A percentile compares a stretch with the other conserved stretches of the same genome.
Conservation (phyloP, 1,284 basidiomycete species). For the Ganoderma boninense region DNA sequence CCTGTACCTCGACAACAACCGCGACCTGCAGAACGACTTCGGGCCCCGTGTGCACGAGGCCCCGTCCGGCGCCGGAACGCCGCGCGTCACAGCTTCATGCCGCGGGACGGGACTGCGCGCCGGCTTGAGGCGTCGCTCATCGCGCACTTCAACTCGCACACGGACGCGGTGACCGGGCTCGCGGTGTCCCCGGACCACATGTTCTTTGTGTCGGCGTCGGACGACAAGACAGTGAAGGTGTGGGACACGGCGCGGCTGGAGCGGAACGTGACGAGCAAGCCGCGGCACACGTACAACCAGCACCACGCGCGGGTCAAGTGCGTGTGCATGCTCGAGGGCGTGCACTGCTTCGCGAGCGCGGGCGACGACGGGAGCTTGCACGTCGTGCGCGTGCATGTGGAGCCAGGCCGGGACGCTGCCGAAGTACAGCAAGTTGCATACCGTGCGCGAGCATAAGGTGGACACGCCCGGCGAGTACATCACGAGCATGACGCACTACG, state of each 20-base stretch:
- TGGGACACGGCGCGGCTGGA: conserved; percentile 87
- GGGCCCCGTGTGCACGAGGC: conserved; percentile 84
- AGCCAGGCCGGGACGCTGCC: conserved; percentile 69
- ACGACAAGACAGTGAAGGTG: conserved; percentile 85
- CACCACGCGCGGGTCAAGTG: conserved; percentile 84
- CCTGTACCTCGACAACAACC: conserved; percentile 87
- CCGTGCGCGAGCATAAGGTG: conserved; percentile 77
- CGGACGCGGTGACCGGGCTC: conserved; percentile 80
- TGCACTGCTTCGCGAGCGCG: conserved; percentile 90
- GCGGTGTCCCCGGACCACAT: conserved; percentile 93
- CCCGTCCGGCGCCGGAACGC: conserved; percentile 79
- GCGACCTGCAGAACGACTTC: conserved; percentile 88
- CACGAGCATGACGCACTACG: conserved; percentile 80
- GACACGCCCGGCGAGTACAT: conserved; percentile 78
- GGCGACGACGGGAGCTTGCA: conserved; percentile 88
- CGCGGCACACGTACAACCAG: conserved; percentile 79
- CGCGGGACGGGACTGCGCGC: conserved; percentile 62
- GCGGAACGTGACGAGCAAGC: conserved; percentile 81
- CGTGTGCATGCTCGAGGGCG: conserved; percentile 83
- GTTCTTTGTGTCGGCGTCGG: conserved; percentile 92
- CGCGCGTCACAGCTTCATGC: conserved; percentile 67
- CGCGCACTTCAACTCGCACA: conserved; percentile 88
- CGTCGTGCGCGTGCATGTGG: conserved; percentile 82
- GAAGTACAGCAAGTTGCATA: conserved; percentile 83
- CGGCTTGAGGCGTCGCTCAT: conserved; percentile 82